Evolutionary conservation across 78 protist species (phyloP).

Genomic region (Trichosphaerium sp.): DNA sequence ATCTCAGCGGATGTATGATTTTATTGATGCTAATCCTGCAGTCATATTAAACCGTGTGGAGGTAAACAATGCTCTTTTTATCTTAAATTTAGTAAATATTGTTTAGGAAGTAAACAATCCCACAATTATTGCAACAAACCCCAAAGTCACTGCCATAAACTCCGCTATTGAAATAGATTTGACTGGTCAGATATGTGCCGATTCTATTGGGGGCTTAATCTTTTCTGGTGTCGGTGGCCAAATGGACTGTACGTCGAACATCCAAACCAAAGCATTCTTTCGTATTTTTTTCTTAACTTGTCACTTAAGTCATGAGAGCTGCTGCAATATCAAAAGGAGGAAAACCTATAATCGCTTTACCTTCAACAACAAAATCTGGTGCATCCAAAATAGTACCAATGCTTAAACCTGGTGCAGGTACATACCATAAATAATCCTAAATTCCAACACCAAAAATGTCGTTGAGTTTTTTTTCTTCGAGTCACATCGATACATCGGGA

Average conservation of each 20-base stretch:
- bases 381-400: not conserved
- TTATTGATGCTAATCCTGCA: slow-evolving; percentile 14
- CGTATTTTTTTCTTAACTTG: too few species aligned
- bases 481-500: not conserved
- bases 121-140: slow-evolving; percentile 5
- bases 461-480: not conserved
- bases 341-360: slow-evolving; percentile 39
- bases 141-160: slow-evolving; percentile 20
- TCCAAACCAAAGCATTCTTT: too few species aligned
- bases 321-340: slow-evolving; percentile 28
- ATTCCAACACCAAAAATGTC: not conserved
- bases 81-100: not conserved
- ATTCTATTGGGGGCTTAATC: slow-evolving; percentile 12
- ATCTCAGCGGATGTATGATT: slow-evolving; percentile 10
- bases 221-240: slow-evolving; percentile 48
- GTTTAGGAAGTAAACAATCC: slow-evolving; percentile 1
- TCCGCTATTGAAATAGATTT: slow-evolving; percentile 33
- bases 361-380: slow-evolving; percentile 2
- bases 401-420: slow-evolving; percentile 2
- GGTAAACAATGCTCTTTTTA: not conserved
- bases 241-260: not conserved
- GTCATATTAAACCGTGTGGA: not conserved
- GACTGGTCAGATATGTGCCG: slow-evolving; percentile 39
- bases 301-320: slow-evolving; percentile 13
- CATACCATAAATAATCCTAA: not conserved